Base-by-base conservation (phyloP, 352 stramenopile species). In the Phytophthora sojae region DNA sequence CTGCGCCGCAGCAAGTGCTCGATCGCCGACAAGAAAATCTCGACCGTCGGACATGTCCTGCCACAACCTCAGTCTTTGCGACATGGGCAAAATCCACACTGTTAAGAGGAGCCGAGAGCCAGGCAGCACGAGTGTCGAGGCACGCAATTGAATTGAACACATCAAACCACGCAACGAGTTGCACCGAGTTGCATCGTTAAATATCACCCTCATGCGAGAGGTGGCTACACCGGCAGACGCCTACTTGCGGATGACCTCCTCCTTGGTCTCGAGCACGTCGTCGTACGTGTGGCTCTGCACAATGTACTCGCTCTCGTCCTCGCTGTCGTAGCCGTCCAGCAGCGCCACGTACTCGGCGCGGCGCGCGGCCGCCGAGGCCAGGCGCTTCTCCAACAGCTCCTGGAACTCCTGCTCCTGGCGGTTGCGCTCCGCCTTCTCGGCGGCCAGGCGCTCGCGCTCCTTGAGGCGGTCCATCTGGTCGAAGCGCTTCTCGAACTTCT, bases 401-500 rank as follows among this genome's bases (percentile, higher is more conserved):
- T 87, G 83, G 71, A 95, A 95, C 65, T 93, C 83, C 8, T 88
- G 61, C 54, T 88, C 76, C 73, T 89, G 54, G 37, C 82, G 83
- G 73, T 90, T 80, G 76, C 92, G 92, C 70, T 92, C 84, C 9
- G 83, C 82, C 49, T 91, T 85, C 60, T 87, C 81, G 30, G 76
- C 80, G 21, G 82, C 82, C 35, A 90, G 29, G 23, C 87, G 86
- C 74, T 96, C 87, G 60, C 88, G 89, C 57, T 94, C 89, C 77
- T 93, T 93, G 32, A 94, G 69, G 14, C 88, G 86, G 69, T 96
- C 89, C 76, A 94, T 90, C 74, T 96, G 87, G 72, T 93, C 91
- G 81, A 94, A 96, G 54, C 86, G 88, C 76, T 95, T 94, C 73
- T 94, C 85, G 80, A 99, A 99, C 83, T 99, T 99, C 64, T 98